Conservation (phyloP, 768 basidiomycete species). For the Lentinula sp. region DNA sequence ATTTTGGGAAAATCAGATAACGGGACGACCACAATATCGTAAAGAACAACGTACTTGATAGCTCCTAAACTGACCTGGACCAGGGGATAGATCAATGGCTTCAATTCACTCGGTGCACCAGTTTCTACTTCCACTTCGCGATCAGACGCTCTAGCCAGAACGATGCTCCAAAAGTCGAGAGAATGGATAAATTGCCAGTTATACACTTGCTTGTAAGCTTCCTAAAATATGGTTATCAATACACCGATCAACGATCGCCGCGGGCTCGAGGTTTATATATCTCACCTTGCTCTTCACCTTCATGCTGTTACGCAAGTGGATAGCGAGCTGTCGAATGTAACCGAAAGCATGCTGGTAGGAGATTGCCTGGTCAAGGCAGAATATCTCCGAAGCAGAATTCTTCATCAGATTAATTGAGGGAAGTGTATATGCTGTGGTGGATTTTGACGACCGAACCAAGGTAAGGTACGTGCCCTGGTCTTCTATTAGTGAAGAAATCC, state of each 20-base stretch:
- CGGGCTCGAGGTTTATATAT: neutral
- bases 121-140: constrained; percentile 43
- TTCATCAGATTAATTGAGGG: constrained; percentile 97
- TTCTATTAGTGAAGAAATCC: neutral
- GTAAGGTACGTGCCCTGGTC: constrained; percentile 83
- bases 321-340: constrained; percentile 91
- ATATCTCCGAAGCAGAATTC: constrained; percentile 92
- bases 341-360: constrained; percentile 95
- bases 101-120: constrained; percentile 67
- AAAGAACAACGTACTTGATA: constrained; percentile 62
- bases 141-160: constrained; percentile 78
- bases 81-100: constrained; percentile 89
- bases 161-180: constrained; percentile 93
- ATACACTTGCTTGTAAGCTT: constrained; percentile 91
- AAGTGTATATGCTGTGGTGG: constrained; percentile 80
- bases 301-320: constrained; percentile 88
- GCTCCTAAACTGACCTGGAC: constrained; percentile 93
- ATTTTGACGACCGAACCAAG: constrained; percentile 77
- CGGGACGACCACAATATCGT: constrained; percentile 5
- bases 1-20: neutral
- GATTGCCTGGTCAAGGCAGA: constrained; percentile 63
- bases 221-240: constrained; percentile 34
- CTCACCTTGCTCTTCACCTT: constrained; percentile 78
- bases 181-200: constrained; percentile 99
- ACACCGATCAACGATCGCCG: neutral